Conservation (phyloP, 257 asterid species). For the Solanum stenotomum region DNA sequence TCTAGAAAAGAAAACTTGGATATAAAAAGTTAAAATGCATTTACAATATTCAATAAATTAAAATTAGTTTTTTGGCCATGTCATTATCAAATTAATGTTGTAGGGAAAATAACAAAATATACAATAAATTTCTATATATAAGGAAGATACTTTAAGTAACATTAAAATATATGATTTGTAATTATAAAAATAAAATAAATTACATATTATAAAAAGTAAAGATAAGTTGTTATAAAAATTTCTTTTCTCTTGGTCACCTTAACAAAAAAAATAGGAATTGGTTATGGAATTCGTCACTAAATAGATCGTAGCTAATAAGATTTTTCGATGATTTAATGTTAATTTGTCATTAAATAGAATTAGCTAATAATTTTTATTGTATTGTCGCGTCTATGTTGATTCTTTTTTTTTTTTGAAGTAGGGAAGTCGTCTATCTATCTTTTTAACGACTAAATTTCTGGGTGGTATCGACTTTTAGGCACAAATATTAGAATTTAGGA, state of each 20-base stretch:
- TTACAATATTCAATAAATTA: no score
- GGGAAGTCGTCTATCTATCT: not conserved
- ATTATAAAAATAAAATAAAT: not conserved
- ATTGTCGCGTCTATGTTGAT: not conserved
- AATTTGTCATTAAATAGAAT: not conserved
- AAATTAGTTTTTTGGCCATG: no score
- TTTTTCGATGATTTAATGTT: not conserved
- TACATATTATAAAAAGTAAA: not conserved
- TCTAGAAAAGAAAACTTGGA: no score
- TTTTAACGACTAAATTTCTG: not conserved
- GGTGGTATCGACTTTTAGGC: not conserved
- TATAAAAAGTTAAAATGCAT: no score
- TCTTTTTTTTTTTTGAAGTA: not conserved
- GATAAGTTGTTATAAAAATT: not conserved
- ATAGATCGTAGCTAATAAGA: not conserved
- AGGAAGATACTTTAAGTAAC: no score
- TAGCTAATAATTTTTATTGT: not conserved
- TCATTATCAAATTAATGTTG: no score
- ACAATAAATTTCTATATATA: no score
- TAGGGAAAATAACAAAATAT: not conserved
- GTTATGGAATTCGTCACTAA: not conserved
- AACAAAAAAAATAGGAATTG: no score
- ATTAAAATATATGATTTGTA: not conserved
- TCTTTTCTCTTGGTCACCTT: not conserved
- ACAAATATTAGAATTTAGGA: not conserved